Percentiles rank a stretch among this genome's conserved stretches.
These are phyloP conservation scores for Metrosideros polymorpha DNA, from an alignment of 441 rosid genomes.

Conservation along the genomic window DNA sequence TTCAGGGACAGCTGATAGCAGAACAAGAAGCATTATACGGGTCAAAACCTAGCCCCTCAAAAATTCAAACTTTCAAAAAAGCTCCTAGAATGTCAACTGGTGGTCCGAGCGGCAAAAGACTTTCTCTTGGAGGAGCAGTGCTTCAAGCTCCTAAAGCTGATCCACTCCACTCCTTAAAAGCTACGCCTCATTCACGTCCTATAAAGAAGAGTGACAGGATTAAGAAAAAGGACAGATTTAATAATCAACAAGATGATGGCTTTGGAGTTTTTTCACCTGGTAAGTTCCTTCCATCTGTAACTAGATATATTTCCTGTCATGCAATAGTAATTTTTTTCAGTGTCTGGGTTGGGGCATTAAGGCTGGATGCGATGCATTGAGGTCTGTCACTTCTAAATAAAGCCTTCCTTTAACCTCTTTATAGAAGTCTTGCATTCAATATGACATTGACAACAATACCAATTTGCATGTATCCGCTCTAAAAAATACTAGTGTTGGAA, in stretches of 20 bases:
- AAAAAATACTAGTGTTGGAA: not conserved
- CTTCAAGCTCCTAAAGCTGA: conserved; percentile 55
- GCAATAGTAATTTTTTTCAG: not conserved
- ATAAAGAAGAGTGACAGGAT: conserved; percentile 36
- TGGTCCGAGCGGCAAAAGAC: conserved; percentile 46
- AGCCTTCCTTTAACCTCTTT: not conserved
- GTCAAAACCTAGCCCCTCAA: conserved; percentile 76
- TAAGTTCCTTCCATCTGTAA: conserved; percentile 15
- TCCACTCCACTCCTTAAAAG: conserved; percentile 16
- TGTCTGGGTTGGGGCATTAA: conserved; percentile 5
- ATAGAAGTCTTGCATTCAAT: not conserved
- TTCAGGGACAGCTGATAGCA: conserved; percentile 75
- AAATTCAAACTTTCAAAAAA: conserved; percentile 49
- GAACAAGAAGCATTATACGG: conserved; percentile 90
- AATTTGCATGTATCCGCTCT: not conserved
- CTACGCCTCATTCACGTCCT: conserved; percentile 25
- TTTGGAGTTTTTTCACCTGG: conserved; percentile 48
- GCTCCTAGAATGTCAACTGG: conserved; percentile 55
- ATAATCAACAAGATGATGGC: conserved; percentile 36
- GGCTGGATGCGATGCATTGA: not conserved
- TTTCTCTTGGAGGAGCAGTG: conserved; percentile 57
- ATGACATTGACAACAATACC: not conserved
- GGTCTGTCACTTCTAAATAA: not conserved
- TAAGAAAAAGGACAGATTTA: conserved; percentile 26
- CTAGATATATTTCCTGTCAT: not conserved